Conservation (phyloP, 2,329 filamentous ascomycete genomes). For the Neofusicoccum umdonicola region DNA sequence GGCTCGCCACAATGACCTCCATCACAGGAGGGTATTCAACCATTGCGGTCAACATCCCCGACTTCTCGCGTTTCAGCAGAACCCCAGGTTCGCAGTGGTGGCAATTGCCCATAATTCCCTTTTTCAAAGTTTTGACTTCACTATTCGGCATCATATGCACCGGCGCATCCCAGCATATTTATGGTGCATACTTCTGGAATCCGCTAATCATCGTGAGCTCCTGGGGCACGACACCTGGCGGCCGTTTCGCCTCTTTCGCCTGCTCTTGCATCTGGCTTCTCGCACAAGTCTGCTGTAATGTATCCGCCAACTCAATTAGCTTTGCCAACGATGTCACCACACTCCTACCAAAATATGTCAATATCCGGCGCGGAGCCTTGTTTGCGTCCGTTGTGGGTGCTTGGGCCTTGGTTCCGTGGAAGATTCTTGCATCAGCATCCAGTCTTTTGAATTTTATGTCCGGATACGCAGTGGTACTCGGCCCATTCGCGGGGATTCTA, state of each 20-base stretch:
- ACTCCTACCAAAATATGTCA: background rate
- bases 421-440: slow-evolving; percentile 8
- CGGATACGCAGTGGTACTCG: slow-evolving; percentile 15
- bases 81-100: slow-evolving; percentile 3
- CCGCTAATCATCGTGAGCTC: slow-evolving; percentile 23
- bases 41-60: slow-evolving; percentile 20
- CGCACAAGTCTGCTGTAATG: slow-evolving; percentile 15
- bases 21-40: slow-evolving; percentile 20
- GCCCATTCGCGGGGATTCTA: slow-evolving; percentile 19
- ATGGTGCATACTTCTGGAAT: slow-evolving; percentile 24
- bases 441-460: slow-evolving; percentile 16
- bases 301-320: slow-evolving; percentile 24
- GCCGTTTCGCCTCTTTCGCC: slow-evolving; percentile 15
- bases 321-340: slow-evolving; percentile 22
- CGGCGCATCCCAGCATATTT: slow-evolving; percentile 19
- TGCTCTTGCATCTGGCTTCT: background rate
- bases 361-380: slow-evolving; percentile 18
- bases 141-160: slow-evolving; percentile 27
- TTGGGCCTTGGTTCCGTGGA: slow-evolving; percentile 17
- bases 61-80: slow-evolving; percentile 21
- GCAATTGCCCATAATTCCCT: slow-evolving; percentile 21
- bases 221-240: slow-evolving; percentile 20
- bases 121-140: slow-evolving; percentile 35
- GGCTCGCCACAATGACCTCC: background rate
- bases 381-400: slow-evolving; percentile 19